Evolutionary conservation across 108 stramenopile species (phyloP).

Genomic region (Pinguiococcus pyrenoidosus): DNA sequence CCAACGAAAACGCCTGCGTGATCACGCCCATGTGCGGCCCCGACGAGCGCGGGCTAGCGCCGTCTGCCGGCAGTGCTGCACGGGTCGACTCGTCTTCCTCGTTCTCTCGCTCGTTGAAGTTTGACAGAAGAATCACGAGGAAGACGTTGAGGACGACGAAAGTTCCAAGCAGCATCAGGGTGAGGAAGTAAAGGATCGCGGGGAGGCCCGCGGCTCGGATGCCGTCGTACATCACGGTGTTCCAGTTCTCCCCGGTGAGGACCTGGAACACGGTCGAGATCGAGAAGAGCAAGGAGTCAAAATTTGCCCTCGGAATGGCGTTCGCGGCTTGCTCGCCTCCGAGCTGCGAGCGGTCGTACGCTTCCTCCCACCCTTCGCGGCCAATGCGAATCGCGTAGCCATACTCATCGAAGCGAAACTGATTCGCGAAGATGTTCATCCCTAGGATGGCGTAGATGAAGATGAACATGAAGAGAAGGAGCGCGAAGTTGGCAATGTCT

Average conservation of each 20-base stretch:
- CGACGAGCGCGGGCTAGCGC: too few relatives aligned
- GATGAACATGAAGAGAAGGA: constrained; percentile 50
- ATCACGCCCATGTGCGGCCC: too few relatives aligned
- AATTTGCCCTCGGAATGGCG: constrained; percentile 39
- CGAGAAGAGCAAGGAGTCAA: constrained; percentile 35
- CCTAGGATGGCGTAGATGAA: constrained; percentile 52
- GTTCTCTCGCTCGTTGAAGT: constrained; percentile 25
- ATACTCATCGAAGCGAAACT: constrained; percentile 30
- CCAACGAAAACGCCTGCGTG: too few relatives aligned
- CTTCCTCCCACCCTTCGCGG: constrained; percentile 3
- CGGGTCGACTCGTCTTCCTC: too few relatives aligned
- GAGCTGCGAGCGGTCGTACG: too few relatives aligned
- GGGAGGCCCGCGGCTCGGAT: constrained; percentile 20
- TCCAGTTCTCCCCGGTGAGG: constrained; percentile 53
- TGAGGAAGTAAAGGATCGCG: constrained; percentile 39
- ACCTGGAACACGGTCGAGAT: constrained; percentile 45
- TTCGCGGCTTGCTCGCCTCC: too few relatives aligned
- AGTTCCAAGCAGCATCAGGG: constrained; percentile 36
- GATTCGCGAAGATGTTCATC: constrained; percentile 54
- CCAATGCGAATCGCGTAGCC: constrained; percentile 5
- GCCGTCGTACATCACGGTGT: constrained; percentile 44
- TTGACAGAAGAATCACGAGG: constrained; percentile 45
- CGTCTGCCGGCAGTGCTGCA: too few relatives aligned
- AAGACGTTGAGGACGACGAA: constrained; percentile 50
- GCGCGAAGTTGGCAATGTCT: constrained; percentile 48